Evolutionary conservation across 805 yeast species (phyloP).

Genomic region (Saccharomycopsis babjevae): DNA sequence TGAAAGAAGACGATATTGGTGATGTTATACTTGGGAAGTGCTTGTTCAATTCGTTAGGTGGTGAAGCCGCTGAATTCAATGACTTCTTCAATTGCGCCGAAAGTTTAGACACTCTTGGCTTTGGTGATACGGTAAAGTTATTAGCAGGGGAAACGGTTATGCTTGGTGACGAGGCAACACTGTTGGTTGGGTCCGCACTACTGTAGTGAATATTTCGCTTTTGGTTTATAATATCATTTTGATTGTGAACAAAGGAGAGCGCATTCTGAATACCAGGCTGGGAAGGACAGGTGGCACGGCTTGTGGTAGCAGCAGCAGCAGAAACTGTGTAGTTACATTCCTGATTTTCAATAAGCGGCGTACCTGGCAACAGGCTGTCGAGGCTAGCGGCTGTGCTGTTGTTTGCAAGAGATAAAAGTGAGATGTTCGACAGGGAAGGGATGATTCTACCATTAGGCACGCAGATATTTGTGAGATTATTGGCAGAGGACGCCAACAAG

Average conservation of each 20-base stretch:
- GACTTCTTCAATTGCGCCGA: constrained; percentile 14
- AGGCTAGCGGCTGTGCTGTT: not conserved
- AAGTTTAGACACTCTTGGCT: constrained; percentile 6
- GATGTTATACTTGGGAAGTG: not conserved
- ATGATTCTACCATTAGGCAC: constrained; percentile 13
- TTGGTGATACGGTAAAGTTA: not conserved
- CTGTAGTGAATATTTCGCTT: constrained; percentile 13
- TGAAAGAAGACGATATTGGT: not conserved
- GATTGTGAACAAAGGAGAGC: not conserved
- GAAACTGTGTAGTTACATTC: not conserved
- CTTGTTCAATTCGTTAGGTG: not conserved
- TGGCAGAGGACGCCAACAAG: constrained; percentile 16
- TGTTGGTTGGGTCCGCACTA: not conserved
- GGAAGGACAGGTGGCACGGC: not conserved
- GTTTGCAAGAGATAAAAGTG: constrained; percentile 12
- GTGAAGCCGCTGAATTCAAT: not conserved
- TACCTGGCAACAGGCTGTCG: not conserved
- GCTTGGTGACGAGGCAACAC: not conserved
- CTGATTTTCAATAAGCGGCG: not conserved
- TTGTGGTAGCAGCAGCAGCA: not conserved
- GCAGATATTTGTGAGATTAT: constrained; percentile 5
- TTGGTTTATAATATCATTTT: constrained; percentile 3
- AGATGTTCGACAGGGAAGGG: constrained; percentile 17
- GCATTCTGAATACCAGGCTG: not conserved
- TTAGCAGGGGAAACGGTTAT: not conserved